Evolutionary conservation across 1,139 yeast genomes (phyloP), one percentile per base, ranked within the genome.

Genomic region (Diutina mesorugosa): DNA sequence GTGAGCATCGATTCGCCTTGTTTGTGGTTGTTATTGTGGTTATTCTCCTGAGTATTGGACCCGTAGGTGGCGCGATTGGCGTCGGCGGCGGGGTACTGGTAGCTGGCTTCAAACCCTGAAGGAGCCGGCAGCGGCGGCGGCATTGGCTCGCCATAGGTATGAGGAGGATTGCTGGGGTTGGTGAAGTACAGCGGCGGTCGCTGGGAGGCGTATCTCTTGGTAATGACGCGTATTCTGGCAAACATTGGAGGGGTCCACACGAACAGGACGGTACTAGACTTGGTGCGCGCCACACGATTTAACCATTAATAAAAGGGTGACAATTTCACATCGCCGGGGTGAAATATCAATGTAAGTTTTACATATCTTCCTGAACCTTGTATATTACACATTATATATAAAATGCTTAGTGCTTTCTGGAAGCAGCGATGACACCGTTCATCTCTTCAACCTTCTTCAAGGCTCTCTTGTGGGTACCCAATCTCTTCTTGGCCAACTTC

Each of bases 401-500:
- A 21, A 46, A 50, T 50, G 64, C 65, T 70, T 76, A 76, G 71
- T 76, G 80, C 79, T 91, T 90, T 86, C 97, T 90, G 73, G 98
- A 84, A 81, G 93, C 97, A 77, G 97, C 90, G 79, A 95, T 93
- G 83, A 93, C 84, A 76, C 82, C 79, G 85, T 83, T 89, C 93
- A 95, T 88, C 81, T 91, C 97, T 83, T 95, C 99, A 78, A 93
- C 95, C 90, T 95, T 95, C 77, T 89, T 95, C 87, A 90, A 89
- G 73, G 99, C 97, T 87, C 99, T 95, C 84, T 86, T 87, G 87
- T 91, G 96, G 72, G 99, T 90, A 81, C 99, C 99, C 77, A 95
- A 90, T 93, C 97, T 93, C 96, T 90, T 93, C 95, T 95, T 95
- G 69, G 98, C 97, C 76, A 95, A 91, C 90, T 95, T 95, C 89